Evolutionary conservation across 208 protist genomes (phyloP).

Genomic region (Acanthamoeba royreba): DNA sequence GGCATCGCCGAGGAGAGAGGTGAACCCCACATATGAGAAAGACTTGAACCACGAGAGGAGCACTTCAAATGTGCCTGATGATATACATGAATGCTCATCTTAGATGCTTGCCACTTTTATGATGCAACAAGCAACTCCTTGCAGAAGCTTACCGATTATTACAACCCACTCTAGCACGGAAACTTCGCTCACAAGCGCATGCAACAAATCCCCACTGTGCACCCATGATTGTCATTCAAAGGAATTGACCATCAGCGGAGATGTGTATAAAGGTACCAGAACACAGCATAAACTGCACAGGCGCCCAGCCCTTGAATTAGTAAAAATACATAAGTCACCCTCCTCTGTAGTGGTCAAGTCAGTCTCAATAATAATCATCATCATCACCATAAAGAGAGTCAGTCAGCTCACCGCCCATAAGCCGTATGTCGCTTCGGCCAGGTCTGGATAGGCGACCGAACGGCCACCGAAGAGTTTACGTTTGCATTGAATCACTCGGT

Average conservation of each 20-base stretch:
- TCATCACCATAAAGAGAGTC: not conserved
- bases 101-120: not conserved
- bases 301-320: not conserved
- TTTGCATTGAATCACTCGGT: conserved; percentile 45
- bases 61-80: not conserved
- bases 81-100: not conserved
- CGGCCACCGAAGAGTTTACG: not conserved
- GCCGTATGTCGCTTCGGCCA: not conserved
- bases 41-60: not conserved
- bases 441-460: not conserved
- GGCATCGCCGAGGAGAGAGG: conserved; percentile 10
- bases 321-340: not conserved
- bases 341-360: not conserved
- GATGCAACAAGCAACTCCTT: not conserved
- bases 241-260: not conserved
- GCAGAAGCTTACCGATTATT: not conserved
- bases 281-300: not conserved
- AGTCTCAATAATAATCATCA: too few relatives aligned
- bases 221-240: not conserved
- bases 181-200: not conserved
- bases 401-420: not conserved
- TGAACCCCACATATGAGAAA: conserved; percentile 32
- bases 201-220: not conserved
- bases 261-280: not conserved
- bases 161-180: not conserved